A percentile compares a stretch with the other conserved stretches of the same genome.
Evolutionary conservation across 1,284 basidiomycete genomes (phyloP).

Genomic region (Apiotrichum sp.): DNA sequence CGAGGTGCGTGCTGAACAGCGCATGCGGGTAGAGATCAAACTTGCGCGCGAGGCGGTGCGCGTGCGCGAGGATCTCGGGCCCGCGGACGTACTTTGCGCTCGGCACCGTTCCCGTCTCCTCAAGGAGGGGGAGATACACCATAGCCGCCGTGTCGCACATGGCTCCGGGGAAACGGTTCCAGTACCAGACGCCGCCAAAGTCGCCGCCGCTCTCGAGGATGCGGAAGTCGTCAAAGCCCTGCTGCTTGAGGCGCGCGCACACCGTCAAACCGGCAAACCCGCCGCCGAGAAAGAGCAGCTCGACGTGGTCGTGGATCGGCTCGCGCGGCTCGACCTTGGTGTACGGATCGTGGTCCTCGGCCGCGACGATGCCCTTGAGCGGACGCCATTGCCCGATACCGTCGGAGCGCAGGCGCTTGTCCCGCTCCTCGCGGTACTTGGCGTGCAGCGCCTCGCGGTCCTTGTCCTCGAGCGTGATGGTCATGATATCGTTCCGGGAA

Average conservation of each 20-base stretch:
- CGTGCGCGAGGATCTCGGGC: constrained; percentile 14
- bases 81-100: constrained; percentile 11
- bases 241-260: constrained; percentile 12
- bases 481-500: too few relatives aligned
- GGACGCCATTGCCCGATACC: constrained; percentile 7
- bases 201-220: constrained; percentile 15
- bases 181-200: constrained; percentile 20
- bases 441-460: constrained; percentile 8
- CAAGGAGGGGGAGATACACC: constrained; percentile 13
- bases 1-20: constrained; percentile 14
- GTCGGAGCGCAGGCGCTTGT: constrained; percentile 9
- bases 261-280: constrained; percentile 12
- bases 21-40: constrained; percentile 13
- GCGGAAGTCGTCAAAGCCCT: constrained; percentile 2
- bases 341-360: constrained; percentile 11
- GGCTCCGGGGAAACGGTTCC: constrained; percentile 19
- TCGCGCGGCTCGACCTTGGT: constrained; percentile 8
- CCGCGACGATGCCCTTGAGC: constrained; percentile 1
- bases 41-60: constrained; percentile 7
- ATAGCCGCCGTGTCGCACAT: constrained; percentile 18
- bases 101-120: constrained; percentile 10
- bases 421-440: constrained; percentile 10
- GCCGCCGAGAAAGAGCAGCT: constrained; percentile 11
- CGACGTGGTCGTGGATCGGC: constrained; percentile 12
- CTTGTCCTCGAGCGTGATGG: too few relatives aligned